Evolutionary conservation across 78 protist species (phyloP).

Genomic region (Dictyostelium discoideum): DNA sequence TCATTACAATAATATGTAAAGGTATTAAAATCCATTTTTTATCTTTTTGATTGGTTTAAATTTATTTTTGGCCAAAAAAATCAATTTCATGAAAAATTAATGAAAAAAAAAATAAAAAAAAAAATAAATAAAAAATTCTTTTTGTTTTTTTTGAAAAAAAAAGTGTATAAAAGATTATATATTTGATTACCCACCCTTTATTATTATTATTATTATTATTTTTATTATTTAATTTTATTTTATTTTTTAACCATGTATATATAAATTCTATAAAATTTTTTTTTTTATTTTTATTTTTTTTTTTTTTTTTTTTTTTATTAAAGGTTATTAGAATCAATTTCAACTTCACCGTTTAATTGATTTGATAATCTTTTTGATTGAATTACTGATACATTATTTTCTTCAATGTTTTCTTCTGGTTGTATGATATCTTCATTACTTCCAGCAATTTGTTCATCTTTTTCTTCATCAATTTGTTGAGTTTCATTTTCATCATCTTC

Average conservation of each 20-base stretch:
- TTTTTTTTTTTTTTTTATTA: neutral
- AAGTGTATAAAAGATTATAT: neutral
- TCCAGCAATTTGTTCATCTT: neutral
- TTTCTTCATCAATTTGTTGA: neutral
- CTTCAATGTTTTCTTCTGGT: neutral
- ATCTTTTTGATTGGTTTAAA: neutral
- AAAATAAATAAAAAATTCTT: no score
- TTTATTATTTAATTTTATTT: neutral
- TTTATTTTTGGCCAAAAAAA: no score
- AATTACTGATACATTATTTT: neutral
- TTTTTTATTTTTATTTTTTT: neutral
- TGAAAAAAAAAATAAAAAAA: no score
- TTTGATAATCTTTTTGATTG: neutral
- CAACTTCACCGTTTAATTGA: neutral
- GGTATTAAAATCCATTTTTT: neutral
- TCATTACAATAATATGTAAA: neutral
- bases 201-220: neutral
- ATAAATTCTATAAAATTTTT: neutral
- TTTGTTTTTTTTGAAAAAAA: no score
- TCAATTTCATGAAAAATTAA: no score
- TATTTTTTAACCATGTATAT: neutral
- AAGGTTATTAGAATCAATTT: neutral
- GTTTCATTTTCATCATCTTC: neutral
- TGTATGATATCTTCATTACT: neutral
- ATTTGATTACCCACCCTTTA: neutral